These are phyloP conservation scores for Cercospora sp. DNA, from an alignment of 2,329 filamentous ascomycete species.

Conservation along the genomic window DNA sequence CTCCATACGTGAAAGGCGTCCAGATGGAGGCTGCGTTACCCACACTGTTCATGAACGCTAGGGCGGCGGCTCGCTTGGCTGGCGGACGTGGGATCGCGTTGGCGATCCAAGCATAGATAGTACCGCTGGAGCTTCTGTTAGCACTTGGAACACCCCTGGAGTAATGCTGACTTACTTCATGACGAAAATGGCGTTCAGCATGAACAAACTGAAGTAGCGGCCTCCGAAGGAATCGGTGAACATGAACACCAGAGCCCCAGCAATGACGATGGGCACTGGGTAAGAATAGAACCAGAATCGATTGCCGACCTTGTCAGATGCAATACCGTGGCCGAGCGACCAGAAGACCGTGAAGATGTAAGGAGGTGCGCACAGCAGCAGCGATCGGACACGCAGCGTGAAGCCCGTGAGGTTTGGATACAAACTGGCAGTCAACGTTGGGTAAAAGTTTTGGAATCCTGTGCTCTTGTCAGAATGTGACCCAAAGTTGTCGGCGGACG, in stretches of 20 bases:
- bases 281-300: conserved; percentile 57
- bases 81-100: conserved; percentile 74
- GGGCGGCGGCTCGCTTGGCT: conserved; percentile 69
- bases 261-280: conserved; percentile 53
- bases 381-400: conserved; percentile 44
- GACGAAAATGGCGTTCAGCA: conserved; percentile 58
- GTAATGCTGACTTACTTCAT: conserved; percentile 49
- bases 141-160: background rate
- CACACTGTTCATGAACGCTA: conserved; percentile 75
- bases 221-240: conserved; percentile 53
- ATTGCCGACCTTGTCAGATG: conserved; percentile 48
- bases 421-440: conserved; percentile 51
- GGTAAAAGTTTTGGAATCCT: conserved; percentile 60
- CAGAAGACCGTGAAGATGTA: conserved; percentile 57
- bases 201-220: conserved; percentile 56
- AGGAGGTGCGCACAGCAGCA: conserved; percentile 55
- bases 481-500: no score
- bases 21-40: conserved; percentile 69
- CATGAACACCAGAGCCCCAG: conserved; percentile 58
- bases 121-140: conserved; percentile 2
- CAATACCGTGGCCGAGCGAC: conserved; percentile 46
- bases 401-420: conserved; percentile 34
- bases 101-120: conserved; percentile 71
- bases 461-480: background rate
- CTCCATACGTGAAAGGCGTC: conserved; percentile 45